A percentile compares a stretch with the other conserved stretches of the same genome.
Evolutionary conservation across 2,329 filamentous ascomycete genomes (phyloP).

Genomic region (Sarocladium oryzae): DNA sequence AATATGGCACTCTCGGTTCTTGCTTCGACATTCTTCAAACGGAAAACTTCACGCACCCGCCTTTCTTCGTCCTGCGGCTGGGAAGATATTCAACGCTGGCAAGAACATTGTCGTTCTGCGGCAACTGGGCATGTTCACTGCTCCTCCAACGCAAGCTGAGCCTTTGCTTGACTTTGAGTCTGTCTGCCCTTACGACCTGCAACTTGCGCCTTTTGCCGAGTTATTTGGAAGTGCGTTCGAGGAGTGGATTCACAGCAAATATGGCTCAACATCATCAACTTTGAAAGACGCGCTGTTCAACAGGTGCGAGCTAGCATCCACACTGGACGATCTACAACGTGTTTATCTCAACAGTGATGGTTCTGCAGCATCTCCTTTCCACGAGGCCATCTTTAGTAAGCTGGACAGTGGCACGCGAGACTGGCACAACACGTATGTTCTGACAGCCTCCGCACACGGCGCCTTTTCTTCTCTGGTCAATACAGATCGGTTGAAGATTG

Average conservation of each 20-base stretch:
- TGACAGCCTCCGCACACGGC: conserved; percentile 72
- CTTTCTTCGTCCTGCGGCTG: conserved; percentile 64
- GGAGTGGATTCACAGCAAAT: conserved; percentile 69
- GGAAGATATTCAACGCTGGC: conserved; percentile 76
- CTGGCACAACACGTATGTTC: conserved; percentile 77
- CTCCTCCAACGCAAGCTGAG: conserved; percentile 30
- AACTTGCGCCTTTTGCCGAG: conserved; percentile 64
- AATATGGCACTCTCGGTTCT: conserved; percentile 72
- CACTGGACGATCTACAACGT: conserved; percentile 60
- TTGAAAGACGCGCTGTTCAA: conserved; percentile 62
- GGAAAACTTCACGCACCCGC: conserved; percentile 61
- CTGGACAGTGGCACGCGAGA: conserved; percentile 53
- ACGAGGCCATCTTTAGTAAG: conserved; percentile 64
- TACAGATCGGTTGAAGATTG: conserved; percentile 55
- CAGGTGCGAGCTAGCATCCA: conserved; percentile 58
- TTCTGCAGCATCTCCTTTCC: conserved; percentile 57
- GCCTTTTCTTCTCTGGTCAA: conserved; percentile 58
- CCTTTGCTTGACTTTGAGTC: conserved; percentile 49
- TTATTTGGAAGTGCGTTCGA: conserved; percentile 67
- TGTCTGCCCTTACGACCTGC: conserved; percentile 41
- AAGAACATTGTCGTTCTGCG: conserved; percentile 85
- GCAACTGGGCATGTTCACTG: conserved; percentile 50
- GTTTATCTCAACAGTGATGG: conserved; percentile 77
- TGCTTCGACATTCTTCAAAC: conserved; percentile 53
- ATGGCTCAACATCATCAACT: conserved; percentile 60